Evolutionary conservation across 768 basidiomycete species (phyloP).

Genomic region (Amanita inopinata): DNA sequence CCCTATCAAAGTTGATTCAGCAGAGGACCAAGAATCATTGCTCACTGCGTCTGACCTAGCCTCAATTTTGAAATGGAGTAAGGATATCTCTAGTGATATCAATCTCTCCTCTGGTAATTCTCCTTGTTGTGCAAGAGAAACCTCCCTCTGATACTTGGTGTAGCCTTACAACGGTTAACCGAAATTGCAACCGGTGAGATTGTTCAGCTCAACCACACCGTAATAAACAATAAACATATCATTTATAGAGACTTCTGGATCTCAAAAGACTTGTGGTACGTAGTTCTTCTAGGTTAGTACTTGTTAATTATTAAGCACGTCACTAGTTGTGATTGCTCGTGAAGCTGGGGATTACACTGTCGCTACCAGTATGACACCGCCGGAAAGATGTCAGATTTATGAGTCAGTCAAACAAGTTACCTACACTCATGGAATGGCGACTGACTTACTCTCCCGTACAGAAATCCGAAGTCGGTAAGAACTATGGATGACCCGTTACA

Average conservation of each 20-base stretch:
- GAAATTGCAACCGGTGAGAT: conserved; percentile 61
- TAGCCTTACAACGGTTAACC: conserved; percentile 57
- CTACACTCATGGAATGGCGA: too few species aligned
- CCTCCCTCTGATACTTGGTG: neutral
- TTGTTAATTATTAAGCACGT: neutral
- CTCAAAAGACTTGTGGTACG: conserved; percentile 51
- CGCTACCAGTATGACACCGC: conserved; percentile 53
- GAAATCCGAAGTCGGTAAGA: conserved; percentile 52
- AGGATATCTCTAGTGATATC: conserved; percentile 66
- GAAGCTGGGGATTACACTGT: conserved; percentile 66
- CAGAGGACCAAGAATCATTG: conserved; percentile 48
- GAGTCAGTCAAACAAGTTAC: conserved; percentile 54
- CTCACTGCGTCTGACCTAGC: conserved; percentile 52
- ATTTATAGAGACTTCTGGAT: conserved; percentile 49
- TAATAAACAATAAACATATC: neutral
- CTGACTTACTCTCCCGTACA: too few species aligned
- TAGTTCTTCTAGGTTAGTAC: neutral
- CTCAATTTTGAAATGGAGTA: conserved; percentile 65
- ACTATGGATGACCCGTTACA: conserved; percentile 52
- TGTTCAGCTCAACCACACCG: neutral
- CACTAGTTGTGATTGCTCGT: conserved; percentile 50
- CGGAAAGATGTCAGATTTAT: conserved; percentile 54
- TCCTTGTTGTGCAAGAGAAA: neutral
- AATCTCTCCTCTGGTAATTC: conserved; percentile 48
- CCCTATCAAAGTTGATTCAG: conserved; percentile 23